Evolutionary conservation across 2,329 filamentous ascomycete genomes (phyloP), one percentile per base, ranked within the genome.

Genomic region (Botryotinia calthae): DNA sequence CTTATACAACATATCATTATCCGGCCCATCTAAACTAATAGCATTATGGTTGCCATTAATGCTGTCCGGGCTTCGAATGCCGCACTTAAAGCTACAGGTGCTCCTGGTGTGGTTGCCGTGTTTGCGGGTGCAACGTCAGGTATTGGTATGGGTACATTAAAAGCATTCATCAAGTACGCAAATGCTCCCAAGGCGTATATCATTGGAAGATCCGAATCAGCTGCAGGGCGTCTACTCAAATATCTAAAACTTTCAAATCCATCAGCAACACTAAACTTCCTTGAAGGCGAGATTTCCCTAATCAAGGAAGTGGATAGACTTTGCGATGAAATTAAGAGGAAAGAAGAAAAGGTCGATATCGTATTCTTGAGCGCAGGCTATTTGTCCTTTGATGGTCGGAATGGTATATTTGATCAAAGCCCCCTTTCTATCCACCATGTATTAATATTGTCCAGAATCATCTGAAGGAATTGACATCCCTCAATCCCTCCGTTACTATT

Each of bases 101-200:
- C 37, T 5, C 69, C 80, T 3, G 80, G 82, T 20, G 80, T 86
- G 9, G 83, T 86, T 14, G 85, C 83, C 62, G 83, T 87, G 40
- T 88, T 88, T 72, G 83, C 87, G 6, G 86, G 87, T 48, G 87
- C 84, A 42, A 89, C 87, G 6, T 83, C 83, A 54, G 87, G 87
- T n/a, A 87, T 89, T 61, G 87, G 87, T 12, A 82, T 86, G 73
- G 79, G 82, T 20, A 83, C 86, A 0, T 79, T 88, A 25, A 85
- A 84, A 69, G 79, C 82, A 34, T 85, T 88, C 58, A 82, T 83
- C 18, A 81, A 83, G 58, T 76, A 83, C 28, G 79, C 84, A 2
- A 73, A 75, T 2, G 78, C 76, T 1, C 86, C 87, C 0, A 84
- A 80, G 28, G 82, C 87, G 44, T 89, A 89, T 77, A 82, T 88